Conservation (phyloP, 2,329 filamentous ascomycete genomes). For the Periconia sp. region DNA sequence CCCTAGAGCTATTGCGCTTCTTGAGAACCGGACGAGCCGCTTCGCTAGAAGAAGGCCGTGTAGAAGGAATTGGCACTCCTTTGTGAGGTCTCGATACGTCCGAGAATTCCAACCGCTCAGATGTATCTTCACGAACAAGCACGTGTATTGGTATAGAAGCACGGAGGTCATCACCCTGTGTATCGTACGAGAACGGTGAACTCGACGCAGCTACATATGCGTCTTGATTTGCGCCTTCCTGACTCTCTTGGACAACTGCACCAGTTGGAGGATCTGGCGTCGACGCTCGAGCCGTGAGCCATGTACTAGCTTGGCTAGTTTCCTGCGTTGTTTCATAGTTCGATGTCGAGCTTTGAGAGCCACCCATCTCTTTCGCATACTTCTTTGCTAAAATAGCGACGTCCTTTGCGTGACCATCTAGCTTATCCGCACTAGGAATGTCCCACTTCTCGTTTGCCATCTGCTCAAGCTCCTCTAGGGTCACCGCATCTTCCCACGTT, state of each 20-base stretch:
- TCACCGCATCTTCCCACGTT: slow-evolving; percentile 69
- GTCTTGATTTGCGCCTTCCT: slow-evolving; percentile 4
- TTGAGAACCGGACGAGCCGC: not conserved
- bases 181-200: slow-evolving; percentile 25
- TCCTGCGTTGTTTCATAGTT: slow-evolving; percentile 31
- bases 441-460: slow-evolving; percentile 64
- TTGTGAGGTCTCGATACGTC: not conserved
- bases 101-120: slow-evolving; percentile 11
- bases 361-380: slow-evolving; percentile 20
- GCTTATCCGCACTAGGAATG: slow-evolving; percentile 28
- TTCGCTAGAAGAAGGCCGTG: not conserved
- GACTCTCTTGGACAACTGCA: slow-evolving; percentile 25
- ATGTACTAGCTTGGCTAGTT: slow-evolving; percentile 24
- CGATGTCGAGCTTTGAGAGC: slow-evolving; percentile 21
- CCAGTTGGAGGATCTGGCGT: slow-evolving; percentile 9
- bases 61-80: not conserved
- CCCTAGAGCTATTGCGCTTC: slow-evolving; percentile 12
- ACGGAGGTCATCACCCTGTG: slow-evolving; percentile 24
- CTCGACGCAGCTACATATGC: slow-evolving; percentile 15
- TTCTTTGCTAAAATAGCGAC: slow-evolving; percentile 31
- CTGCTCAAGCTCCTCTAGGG: slow-evolving; percentile 72
- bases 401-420: slow-evolving; percentile 38
- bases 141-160: slow-evolving; percentile 24
- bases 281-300: slow-evolving; percentile 13
- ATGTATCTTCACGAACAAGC: slow-evolving; percentile 28